A percentile compares a stretch with the other conserved stretches of the same genome.
phyloP scores from a whole-genome alignment of 805 yeast genomes.

The Tanozyma kutaoensis region DNA sequence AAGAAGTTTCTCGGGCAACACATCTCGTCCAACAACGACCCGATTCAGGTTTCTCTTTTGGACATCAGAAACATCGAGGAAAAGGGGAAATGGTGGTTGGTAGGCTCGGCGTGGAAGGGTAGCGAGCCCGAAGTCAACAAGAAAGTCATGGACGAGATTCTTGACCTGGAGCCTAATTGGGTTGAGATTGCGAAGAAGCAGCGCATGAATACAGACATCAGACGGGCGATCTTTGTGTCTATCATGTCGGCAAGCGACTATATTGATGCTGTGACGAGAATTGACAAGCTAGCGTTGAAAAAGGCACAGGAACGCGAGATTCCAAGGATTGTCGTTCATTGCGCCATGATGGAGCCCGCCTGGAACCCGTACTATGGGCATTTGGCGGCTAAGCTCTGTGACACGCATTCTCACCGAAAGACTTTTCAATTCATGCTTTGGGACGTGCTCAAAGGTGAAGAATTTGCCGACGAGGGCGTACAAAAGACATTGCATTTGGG shows the following conservation, averaged over 20 bases:
- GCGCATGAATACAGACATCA: conserved; percentile 89
- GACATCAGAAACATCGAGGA: conserved; percentile 70
- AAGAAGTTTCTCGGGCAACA: conserved; percentile 51
- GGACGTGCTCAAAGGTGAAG: conserved; percentile 71
- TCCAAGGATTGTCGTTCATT: conserved; percentile 74
- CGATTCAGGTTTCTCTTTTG: conserved; percentile 69
- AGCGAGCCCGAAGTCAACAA: conserved; percentile 25
- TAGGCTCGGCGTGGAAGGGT: conserved; percentile 97
- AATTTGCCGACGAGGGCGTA: conserved; percentile 25
- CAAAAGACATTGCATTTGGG: conserved; percentile 62
- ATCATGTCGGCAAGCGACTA: conserved; percentile 93
- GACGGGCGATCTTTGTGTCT: conserved; percentile 87
- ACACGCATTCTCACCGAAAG: conserved; percentile 61
- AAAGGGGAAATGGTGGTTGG: conserved; percentile 97
- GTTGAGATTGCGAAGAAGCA: conserved; percentile 71
- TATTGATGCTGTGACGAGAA: conserved; percentile 70
- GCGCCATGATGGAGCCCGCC: conserved; percentile 68
- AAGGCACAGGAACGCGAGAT: conserved; percentile 76
- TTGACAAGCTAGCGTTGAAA: conserved; percentile 70
- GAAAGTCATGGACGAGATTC: conserved; percentile 40
- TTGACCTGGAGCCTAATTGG: conserved; percentile 83
- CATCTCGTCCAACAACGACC: conserved; percentile 42
- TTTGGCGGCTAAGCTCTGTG: conserved; percentile 66
- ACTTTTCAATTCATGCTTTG: conserved; percentile 82
- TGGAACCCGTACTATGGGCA: conserved; percentile 87